Conservation (phyloP, 345 rosid species). For the Moringa oleifera region DNA sequence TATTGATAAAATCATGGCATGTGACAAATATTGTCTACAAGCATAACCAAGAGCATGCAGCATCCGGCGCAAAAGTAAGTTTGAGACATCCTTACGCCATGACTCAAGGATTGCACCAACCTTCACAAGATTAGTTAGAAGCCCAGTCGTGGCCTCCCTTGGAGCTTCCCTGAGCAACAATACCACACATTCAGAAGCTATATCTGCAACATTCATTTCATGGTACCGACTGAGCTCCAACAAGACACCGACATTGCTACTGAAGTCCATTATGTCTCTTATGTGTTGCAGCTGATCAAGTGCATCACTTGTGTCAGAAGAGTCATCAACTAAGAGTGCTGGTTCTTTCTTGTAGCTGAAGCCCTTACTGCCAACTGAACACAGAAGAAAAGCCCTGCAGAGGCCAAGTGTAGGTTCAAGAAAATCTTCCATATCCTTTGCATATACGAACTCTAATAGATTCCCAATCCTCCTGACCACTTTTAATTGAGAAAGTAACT, state of each 20-base stretch:
- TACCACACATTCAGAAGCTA: conserved; percentile 82
- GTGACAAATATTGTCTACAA: conserved; percentile 69
- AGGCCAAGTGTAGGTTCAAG: conserved; percentile 83
- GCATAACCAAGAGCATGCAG: conserved; percentile 78
- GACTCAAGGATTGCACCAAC: conserved; percentile 57
- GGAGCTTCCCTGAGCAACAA: conserved; percentile 77
- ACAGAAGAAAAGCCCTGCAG: conserved; percentile 71
- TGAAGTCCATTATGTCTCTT: conserved; percentile 76
- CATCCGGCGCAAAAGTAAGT: conserved; percentile 54
- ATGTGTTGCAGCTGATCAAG: conserved; percentile 52
- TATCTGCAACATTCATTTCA: conserved; percentile 49
- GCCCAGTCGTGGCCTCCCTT: conserved; percentile 84
- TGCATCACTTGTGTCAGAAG: conserved; percentile 30
- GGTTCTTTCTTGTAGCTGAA: conserved; percentile 48
- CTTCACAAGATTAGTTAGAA: conserved; percentile 77
- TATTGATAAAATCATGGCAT: conserved; percentile 84
- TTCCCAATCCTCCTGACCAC: conserved; percentile 84
- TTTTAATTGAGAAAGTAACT: conserved; percentile 74
- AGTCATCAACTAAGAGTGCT: conserved; percentile 49
- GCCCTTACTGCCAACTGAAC: conserved; percentile 51
- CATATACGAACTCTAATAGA: conserved; percentile 73
- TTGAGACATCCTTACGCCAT: conserved; percentile 40
- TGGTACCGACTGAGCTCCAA: conserved; percentile 46
- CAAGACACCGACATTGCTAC: conserved; percentile 63
- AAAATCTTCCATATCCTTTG: conserved; percentile 98